Conservation (phyloP, 2,329 filamentous ascomycete genomes). For the Pyrenochaeta sp. region DNA sequence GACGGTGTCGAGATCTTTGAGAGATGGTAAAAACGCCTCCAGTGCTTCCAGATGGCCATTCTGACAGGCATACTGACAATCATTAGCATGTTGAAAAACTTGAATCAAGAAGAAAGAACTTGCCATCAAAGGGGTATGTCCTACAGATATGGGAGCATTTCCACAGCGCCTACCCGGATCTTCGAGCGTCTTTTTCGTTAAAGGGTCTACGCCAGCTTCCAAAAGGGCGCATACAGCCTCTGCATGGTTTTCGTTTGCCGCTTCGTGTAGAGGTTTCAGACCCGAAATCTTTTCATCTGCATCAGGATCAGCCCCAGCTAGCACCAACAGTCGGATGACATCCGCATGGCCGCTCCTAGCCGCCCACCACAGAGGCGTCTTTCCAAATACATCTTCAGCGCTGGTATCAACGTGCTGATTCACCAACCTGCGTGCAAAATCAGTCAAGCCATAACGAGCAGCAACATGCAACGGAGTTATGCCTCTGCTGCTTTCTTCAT, state of each 20-base stretch:
- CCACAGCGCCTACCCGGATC: not conserved
- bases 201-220: constrained; percentile 35
- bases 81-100: not conserved
- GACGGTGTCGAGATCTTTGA: constrained; percentile 16
- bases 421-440: constrained; percentile 1
- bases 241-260: constrained; percentile 36
- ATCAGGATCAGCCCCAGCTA: constrained; percentile 35
- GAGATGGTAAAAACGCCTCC: constrained; percentile 15
- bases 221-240: constrained; percentile 34
- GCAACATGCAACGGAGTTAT: constrained; percentile 17
- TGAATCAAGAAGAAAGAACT: not conserved
- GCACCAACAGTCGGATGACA: constrained; percentile 13
- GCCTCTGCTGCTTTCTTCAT: not conserved
- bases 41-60: constrained; percentile 19
- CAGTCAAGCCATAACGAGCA: constrained; percentile 9
- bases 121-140: constrained; percentile 22
- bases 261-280: not conserved
- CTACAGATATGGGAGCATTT: not conserved
- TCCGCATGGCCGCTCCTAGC: constrained; percentile 13
- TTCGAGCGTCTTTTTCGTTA: constrained; percentile 37
- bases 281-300: constrained; percentile 24
- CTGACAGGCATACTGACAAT: constrained; percentile 15
- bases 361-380: constrained; percentile 20
- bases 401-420: constrained; percentile 1
- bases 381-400: constrained; percentile 13